Conservation (phyloP, 2,329 filamentous ascomycete genomes). For the Blastomyces parvus region DNA sequence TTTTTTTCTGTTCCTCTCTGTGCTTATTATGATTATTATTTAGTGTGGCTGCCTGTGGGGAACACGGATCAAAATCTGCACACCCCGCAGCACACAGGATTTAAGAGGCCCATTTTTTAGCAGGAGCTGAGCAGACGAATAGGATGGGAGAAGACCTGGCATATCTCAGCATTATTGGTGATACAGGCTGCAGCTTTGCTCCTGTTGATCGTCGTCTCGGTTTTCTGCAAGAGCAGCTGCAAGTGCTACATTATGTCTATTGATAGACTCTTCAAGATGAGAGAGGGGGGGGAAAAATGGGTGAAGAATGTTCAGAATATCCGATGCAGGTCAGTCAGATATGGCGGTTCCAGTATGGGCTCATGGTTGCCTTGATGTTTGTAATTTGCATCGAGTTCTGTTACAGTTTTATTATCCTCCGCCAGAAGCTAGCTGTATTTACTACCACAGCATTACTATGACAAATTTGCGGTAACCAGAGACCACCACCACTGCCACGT, state of each 20-base stretch:
- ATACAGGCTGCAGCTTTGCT: slow-evolving; percentile 3
- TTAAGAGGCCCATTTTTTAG: slow-evolving; percentile 1
- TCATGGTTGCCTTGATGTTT: not conserved
- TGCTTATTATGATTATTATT: not conserved
- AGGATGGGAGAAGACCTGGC: not conserved
- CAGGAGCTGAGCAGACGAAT: slow-evolving; percentile 1
- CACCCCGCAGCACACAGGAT: not conserved
- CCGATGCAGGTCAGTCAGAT: not conserved
- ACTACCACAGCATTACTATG: not conserved
- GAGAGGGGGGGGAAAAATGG: not conserved
- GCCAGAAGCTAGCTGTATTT: not conserved
- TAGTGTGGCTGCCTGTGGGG: slow-evolving; percentile 3
- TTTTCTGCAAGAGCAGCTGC: slow-evolving; percentile 3
- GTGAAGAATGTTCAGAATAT: not conserved
- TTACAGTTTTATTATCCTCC: not conserved
- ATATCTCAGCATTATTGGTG: not conserved
- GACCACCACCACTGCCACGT: not conserved
- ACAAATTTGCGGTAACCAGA: not conserved
- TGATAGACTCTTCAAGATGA: not conserved
- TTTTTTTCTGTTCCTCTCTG: not conserved
- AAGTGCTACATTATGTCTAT: slow-evolving; percentile 1
- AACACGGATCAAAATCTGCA: not conserved
- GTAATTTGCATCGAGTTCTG: not conserved
- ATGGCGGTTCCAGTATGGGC: not conserved
- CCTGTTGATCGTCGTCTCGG: slow-evolving; percentile 6